A percentile compares a stretch with the other conserved stretches of the same genome.
Conservation (phyloP, 2,329 filamentous ascomycete genomes). For the Lizonia empirigonia region DNA sequence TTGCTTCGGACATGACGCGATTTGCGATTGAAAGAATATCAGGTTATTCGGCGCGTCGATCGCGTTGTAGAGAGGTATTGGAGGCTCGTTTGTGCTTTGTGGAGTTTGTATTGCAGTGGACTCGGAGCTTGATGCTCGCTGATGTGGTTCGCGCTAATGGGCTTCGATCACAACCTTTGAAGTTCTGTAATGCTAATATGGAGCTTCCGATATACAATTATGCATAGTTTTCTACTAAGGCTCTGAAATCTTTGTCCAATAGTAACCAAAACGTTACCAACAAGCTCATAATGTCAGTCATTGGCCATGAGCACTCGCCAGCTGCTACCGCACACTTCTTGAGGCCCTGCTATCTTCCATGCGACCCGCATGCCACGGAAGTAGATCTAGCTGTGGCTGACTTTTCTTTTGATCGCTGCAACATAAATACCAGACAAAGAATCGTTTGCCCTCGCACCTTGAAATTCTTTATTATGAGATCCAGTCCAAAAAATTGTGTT, state of each 20-base stretch:
- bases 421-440: neutral
- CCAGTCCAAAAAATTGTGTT: neutral
- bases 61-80: neutral
- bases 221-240: too few species aligned
- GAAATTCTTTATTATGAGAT: neutral
- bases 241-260: too few species aligned
- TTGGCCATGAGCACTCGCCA: neutral
- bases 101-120: slow-evolving; percentile 2
- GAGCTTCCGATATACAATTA: neutral
- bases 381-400: neutral
- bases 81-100: slow-evolving; percentile 2
- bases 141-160: slow-evolving; percentile 14
- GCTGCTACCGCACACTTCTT: slow-evolving; percentile 1
- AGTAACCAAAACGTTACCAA: neutral
- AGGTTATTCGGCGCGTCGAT: neutral
- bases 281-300: neutral
- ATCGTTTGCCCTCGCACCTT: neutral
- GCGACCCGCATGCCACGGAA: slow-evolving; percentile 1
- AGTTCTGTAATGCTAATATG: neutral
- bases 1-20: slow-evolving; percentile 27
- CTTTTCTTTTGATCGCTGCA: neutral
- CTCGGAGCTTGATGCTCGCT: slow-evolving; percentile 27
- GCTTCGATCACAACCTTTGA: neutral
- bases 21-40: neutral
- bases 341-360: neutral